These are phyloP conservation scores for Xylogone sp. DNA, from an alignment of 2,329 filamentous ascomycete genomes.

Conservation along the genomic window DNA sequence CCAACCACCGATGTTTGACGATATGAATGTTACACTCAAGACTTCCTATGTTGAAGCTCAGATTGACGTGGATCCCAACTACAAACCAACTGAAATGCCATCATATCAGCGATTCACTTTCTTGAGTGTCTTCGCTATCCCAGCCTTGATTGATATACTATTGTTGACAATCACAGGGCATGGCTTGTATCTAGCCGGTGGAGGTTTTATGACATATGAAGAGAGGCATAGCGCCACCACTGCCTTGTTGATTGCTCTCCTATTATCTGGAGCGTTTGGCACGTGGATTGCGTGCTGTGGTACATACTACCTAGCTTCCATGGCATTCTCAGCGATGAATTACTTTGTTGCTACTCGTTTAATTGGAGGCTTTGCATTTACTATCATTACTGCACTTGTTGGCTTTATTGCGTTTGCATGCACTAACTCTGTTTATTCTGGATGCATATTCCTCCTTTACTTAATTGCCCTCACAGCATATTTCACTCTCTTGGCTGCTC, in stretches of 20 bases:
- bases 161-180: constrained; percentile 55
- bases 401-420: constrained; percentile 48
- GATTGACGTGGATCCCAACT: constrained; percentile 45
- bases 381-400: constrained; percentile 33
- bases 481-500: constrained; percentile 50
- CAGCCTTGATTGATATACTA: constrained; percentile 57
- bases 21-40: constrained; percentile 43
- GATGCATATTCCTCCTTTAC: constrained; percentile 57
- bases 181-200: constrained; percentile 55
- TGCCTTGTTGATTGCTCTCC: constrained; percentile 53
- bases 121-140: constrained; percentile 58
- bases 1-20: constrained; percentile 45
- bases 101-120: constrained; percentile 34
- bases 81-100: constrained; percentile 39
- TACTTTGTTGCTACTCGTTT: constrained; percentile 39
- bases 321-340: constrained; percentile 45
- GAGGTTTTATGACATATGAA: constrained; percentile 44
- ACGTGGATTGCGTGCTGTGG: constrained; percentile 62
- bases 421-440: constrained; percentile 39
- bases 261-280: constrained; percentile 57
- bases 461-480: constrained; percentile 55
- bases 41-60: constrained; percentile 47
- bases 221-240: constrained; percentile 49
- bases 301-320: constrained; percentile 56
- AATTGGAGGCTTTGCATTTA: constrained; percentile 43